Evolutionary conservation across 495 filamentous ascomycete species (phyloP), one percentile per base, ranked within the genome.

Genomic region (Jackrogersella multiformis): DNA sequence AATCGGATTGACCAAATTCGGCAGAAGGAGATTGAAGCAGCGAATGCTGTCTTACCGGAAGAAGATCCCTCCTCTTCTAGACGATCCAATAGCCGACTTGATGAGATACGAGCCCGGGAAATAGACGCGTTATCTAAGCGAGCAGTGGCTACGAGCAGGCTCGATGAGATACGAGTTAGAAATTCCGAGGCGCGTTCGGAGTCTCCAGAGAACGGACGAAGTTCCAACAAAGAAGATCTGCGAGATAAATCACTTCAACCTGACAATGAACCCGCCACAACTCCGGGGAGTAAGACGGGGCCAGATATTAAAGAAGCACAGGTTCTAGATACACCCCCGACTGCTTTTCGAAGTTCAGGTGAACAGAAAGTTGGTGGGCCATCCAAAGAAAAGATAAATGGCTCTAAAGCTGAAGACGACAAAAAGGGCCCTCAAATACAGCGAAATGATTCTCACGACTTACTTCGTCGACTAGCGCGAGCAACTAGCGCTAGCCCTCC

Each of bases 401-500:
- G 16, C 15, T 24, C 26, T 8, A 61, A 51, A 21, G 21, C 35
- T 0, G 57, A 61, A 18, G 54, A 55, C 4, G 23, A 63, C 2
- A 58, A 34, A 21, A 45, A 46, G 23, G 51, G 28, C 16, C 30
- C 4, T 18, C 26, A 30, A 21, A 20, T 70, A 44, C 59, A 53
- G 13, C 68, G 77, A 56, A 81, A 85, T 49, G 90, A 91, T 67
- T 90, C 90, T 0, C 84, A 85, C 30, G 87, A 89, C 55, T 74
- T 92, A 30, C 80, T 92, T 60, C 85, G 84, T 48, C 85, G 81
- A 53, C 79, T 94, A 5, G 86, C 89, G 2, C 80, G 86, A 69
- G 84, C 84, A 16, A 84, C 88, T 18, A 90, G 84, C 67, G 79
- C 77, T 32, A 88, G 83, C 56, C 81, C 87, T 1, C 20, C 61